These are phyloP conservation scores for Candida berthetii DNA, from an alignment of 805 yeast genomes.

Conservation along the genomic window DNA sequence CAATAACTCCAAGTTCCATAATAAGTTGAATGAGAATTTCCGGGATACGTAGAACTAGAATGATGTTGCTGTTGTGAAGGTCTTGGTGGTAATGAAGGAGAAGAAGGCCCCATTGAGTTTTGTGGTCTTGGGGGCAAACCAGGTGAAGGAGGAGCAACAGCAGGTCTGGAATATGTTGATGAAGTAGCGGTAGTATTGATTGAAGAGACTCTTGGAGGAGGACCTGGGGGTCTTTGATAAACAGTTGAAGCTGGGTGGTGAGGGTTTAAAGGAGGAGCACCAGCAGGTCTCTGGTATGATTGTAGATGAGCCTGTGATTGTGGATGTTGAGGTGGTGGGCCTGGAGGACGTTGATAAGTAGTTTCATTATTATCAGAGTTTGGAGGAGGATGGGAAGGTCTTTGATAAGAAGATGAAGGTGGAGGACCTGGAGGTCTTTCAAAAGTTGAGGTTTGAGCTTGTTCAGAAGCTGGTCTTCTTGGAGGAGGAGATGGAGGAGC, in stretches of 20 bases:
- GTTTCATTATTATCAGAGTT: no score
- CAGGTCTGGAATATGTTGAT: constrained; percentile 1
- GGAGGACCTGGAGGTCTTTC: constrained; percentile 5
- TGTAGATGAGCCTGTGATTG: background rate
- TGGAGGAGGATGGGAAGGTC: background rate
- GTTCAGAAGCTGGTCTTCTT: background rate
- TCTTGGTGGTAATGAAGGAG: constrained; percentile 1
- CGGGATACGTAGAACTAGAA: constrained; percentile 3
- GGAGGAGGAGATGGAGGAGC: constrained; percentile 8
- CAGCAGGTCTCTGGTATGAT: background rate
- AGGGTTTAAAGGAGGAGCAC: background rate
- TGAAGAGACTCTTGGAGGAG: constrained; percentile 1
- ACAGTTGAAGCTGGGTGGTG: background rate
- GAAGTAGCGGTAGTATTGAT: background rate
- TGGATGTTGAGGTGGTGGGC: background rate
- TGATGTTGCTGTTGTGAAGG: background rate
- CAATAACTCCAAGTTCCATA: background rate
- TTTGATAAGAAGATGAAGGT: constrained; percentile 1
- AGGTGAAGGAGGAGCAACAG: background rate
- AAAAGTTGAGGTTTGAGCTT: background rate
- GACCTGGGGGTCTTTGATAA: background rate
- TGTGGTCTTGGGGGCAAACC: background rate
- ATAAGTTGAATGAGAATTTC: constrained; percentile 7
- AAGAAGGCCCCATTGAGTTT: background rate
- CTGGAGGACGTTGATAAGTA: background rate